Base-by-base conservation (phyloP, 176 grass and related monocot species). In the Cocos nucifera region DNA sequence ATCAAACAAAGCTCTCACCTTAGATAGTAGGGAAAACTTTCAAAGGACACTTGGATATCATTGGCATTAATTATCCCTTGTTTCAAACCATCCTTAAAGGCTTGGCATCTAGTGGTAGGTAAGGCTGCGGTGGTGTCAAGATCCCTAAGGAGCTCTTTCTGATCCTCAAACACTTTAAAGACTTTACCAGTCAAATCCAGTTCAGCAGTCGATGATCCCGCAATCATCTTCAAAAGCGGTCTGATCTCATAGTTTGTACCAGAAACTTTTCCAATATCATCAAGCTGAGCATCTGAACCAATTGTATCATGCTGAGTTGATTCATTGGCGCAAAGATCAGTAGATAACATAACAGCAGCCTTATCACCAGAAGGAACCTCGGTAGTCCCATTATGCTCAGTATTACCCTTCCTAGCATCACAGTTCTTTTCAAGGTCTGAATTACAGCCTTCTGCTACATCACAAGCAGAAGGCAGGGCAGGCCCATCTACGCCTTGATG, bases 21-120 rank as follows among this genome's bases (percentile, higher is more conserved):
- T 67, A 98, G 68, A 72, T 92, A 98, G 72, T 98, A 98, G 24
- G 94, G 94, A 71, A 98, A 98, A 65, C 79, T 89, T 63, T 93
- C 84, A 65, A 92, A 89, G 50, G 84, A 83, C 76, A 88, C 88
- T 49, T 89, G 77, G 60, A 93, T 92, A 71, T 98, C 84, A 69
- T 73, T 80, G 76, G 88, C 76, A 78, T 61, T 74, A 65, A 98
- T 64, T 73, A 98, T 86, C 76, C 75, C 85, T 75, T 89, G 79
- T 72, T 89, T 90, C 84, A 98, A 81, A 28, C 76, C 73, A 61
- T 92, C 81, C 75, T 98, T 98, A 77, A 89, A 92, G 59, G 78
- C 79, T 92, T 98, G 84, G 32, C 75, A 85, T 75, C 81, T 88
- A 69, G 63, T 83, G 54, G 84, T 58, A 10, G 93, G 84, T 22